Conservation (phyloP, 108 stramenopile genomes). For the Nitzschia sp. region DNA sequence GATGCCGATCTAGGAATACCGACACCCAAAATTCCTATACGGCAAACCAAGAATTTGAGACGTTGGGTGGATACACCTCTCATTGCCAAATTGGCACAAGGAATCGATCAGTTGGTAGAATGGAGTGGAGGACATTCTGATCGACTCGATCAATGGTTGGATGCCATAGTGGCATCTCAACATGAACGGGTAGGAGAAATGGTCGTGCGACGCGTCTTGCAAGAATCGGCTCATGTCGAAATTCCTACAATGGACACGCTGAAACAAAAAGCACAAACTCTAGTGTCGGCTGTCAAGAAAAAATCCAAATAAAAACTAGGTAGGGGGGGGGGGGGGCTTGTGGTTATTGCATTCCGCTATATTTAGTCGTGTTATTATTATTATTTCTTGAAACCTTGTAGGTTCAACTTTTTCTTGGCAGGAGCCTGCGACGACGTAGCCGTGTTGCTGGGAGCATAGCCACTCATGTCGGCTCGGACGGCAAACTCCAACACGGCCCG, state of each 20-base stretch:
- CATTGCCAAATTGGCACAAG: slow-evolving; percentile 4
- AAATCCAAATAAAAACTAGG: no score
- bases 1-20: slow-evolving; percentile 33
- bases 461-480: slow-evolving; percentile 87
- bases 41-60: slow-evolving; percentile 23
- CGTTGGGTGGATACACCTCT: slow-evolving; percentile 28
- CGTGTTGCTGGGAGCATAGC: slow-evolving; percentile 50
- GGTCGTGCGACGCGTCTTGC: slow-evolving; percentile 15
- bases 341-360: no score
- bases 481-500: slow-evolving; percentile 73
- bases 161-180: slow-evolving; percentile 11
- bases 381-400: slow-evolving; percentile 69
- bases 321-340: no score
- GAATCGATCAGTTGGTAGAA: slow-evolving; percentile 40
- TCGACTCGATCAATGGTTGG: slow-evolving; percentile 39
- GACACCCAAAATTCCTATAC: slow-evolving; percentile 1
- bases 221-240: slow-evolving; percentile 22
- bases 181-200: slow-evolving; percentile 31
- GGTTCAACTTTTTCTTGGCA: slow-evolving; percentile 76
- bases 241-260: slow-evolving; percentile 4
- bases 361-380: neutral
- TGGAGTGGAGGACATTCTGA: slow-evolving; percentile 41
- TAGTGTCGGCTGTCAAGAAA: neutral
- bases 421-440: no score
- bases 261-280: slow-evolving; percentile 8